Percentiles rank a stretch among this genome's conserved stretches.
Evolutionary conservation across 2,329 filamentous ascomycete genomes (phyloP).

Genomic region (Pseudocercospora cruenta): DNA sequence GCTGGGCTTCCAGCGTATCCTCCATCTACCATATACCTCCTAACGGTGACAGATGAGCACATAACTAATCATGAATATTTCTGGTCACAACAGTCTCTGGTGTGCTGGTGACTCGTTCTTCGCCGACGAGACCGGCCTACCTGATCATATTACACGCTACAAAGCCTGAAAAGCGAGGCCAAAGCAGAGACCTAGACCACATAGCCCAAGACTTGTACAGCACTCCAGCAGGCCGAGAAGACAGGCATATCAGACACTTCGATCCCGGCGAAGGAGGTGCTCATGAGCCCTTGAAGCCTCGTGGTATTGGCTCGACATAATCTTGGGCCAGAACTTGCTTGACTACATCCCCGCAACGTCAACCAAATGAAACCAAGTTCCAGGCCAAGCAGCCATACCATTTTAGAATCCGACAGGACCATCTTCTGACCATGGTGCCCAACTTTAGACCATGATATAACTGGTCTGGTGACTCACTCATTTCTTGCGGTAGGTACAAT

Average conservation of each 20-base stretch:
- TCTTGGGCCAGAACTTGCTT: background rate
- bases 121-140: background rate
- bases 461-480: slow-evolving; percentile 2
- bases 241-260: background rate
- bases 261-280: background rate
- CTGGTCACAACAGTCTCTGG: background rate
- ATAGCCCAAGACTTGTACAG: background rate
- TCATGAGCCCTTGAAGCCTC: background rate
- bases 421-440: slow-evolving; percentile 1
- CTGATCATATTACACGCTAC: background rate
- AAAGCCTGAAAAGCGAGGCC: background rate
- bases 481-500: background rate
- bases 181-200: background rate
- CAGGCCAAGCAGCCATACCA: slow-evolving; percentile 7
- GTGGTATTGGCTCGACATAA: background rate
- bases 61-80: background rate
- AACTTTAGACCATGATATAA: slow-evolving; percentile 1
- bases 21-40: too few relatives aligned
- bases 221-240: background rate
- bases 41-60: background rate
- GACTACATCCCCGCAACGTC: background rate
- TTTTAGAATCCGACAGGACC: background rate
- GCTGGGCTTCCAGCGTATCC: too few relatives aligned
- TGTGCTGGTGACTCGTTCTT: background rate
- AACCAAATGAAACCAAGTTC: slow-evolving; percentile 5